phyloP scores from a whole-genome alignment of 2,329 filamentous ascomycete species.

The Aspergillus ibericus region DNA sequence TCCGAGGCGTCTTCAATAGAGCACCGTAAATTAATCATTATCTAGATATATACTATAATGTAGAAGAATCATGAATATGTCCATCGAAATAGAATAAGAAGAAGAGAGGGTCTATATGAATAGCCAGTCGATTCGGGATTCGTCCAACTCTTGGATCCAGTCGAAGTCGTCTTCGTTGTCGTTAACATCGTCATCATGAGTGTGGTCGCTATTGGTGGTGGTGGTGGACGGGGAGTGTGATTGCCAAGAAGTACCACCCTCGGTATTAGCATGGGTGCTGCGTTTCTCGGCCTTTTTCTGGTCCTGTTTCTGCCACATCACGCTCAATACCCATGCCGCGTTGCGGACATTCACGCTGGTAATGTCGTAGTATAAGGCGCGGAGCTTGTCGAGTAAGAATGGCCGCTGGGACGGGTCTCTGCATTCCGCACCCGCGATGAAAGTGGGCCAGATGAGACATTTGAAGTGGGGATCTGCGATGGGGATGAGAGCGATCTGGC shows the following conservation, averaged over 20 bases:
- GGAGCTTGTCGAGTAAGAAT: slow-evolving; percentile 35
- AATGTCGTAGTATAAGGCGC: slow-evolving; percentile 36
- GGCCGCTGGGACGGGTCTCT: slow-evolving; percentile 32
- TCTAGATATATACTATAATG: slow-evolving; percentile 1
- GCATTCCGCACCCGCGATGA: slow-evolving; percentile 46
- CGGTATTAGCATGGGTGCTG: no score
- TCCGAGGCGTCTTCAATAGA: no score
- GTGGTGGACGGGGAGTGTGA: neutral
- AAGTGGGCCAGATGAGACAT: slow-evolving; percentile 46
- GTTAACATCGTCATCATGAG: slow-evolving; percentile 18
- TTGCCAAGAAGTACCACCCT: no score
- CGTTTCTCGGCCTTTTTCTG: slow-evolving; percentile 22
- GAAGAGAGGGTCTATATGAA: slow-evolving; percentile 34
- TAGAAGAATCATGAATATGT: neutral
- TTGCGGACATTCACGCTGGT: slow-evolving; percentile 42
- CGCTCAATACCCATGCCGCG: slow-evolving; percentile 40
- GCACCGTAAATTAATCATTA: neutral
- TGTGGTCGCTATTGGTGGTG: neutral
- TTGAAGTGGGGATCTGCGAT: slow-evolving; percentile 42
- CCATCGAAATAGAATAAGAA: no score
- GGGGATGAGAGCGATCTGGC: slow-evolving; percentile 38
- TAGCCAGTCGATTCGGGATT: slow-evolving; percentile 42
- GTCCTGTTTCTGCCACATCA: slow-evolving; percentile 45
- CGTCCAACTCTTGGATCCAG: slow-evolving; percentile 43
- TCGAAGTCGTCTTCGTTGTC: slow-evolving; percentile 37